phyloP scores from a whole-genome alignment of 805 yeast species.

The Brettanomyces naardenensis region DNA sequence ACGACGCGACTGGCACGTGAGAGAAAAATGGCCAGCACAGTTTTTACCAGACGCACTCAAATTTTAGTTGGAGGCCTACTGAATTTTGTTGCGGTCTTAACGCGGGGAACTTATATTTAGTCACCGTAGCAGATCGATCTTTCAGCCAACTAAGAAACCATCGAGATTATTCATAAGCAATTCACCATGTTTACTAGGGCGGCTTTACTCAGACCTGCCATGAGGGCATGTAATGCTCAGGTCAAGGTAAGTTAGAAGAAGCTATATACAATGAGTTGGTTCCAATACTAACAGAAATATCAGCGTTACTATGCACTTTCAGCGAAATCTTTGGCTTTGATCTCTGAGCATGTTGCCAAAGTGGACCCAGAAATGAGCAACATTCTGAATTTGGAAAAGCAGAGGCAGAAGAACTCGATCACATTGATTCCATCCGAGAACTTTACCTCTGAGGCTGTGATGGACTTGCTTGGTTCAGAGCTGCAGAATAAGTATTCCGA shows the following conservation, averaged over 20 bases:
- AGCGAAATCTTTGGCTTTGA: conserved; percentile 40
- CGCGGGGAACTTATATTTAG: too few relatives aligned
- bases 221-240: conserved; percentile 4
- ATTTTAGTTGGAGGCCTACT: too few relatives aligned
- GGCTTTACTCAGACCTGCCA: conserved; percentile 2
- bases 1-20: too few relatives aligned
- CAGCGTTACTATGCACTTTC: conserved; percentile 39
- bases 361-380: conserved; percentile 81
- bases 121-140: too few relatives aligned
- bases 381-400: conserved; percentile 68
- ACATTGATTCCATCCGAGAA: conserved; percentile 93
- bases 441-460: conserved; percentile 90
- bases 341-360: conserved; percentile 56
- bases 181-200: conserved; percentile 10
- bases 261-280: too few relatives aligned
- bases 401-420: conserved; percentile 86
- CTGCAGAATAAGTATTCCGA: conserved; percentile 98
- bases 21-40: too few relatives aligned
- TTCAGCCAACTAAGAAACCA: too few relatives aligned
- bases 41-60: too few relatives aligned
- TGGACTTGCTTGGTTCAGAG: conserved; percentile 90
- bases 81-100: too few relatives aligned
- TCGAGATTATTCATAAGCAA: too few relatives aligned
- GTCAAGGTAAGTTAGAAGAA: conserved; percentile 9
- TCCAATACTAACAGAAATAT: too few relatives aligned